These are phyloP conservation scores for Cylindrodendrum hubeiense DNA, from an alignment of 2,329 filamentous ascomycete species.

Conservation along the genomic window DNA sequence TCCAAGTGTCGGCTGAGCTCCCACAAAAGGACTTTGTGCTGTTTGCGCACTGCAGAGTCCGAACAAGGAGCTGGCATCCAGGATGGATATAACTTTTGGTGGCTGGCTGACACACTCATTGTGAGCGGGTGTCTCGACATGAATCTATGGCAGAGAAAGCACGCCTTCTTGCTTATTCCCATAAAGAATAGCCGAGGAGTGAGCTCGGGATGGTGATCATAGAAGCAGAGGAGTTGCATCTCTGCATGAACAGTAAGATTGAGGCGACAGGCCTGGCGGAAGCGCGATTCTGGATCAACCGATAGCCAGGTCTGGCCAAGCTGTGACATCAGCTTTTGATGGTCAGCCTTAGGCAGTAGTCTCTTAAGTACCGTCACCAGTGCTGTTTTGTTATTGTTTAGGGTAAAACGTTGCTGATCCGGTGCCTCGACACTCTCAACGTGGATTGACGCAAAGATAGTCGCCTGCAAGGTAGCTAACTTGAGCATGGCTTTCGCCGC, in stretches of 20 bases:
- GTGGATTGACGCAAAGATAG: conserved; percentile 38
- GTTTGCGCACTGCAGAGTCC: conserved; percentile 12
- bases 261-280: conserved; percentile 37
- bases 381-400: background rate
- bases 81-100: conserved; percentile 49
- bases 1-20: conserved; percentile 7
- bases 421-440: conserved; percentile 31
- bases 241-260: conserved; percentile 47
- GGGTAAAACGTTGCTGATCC: conserved; percentile 3
- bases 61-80: conserved; percentile 46
- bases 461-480: conserved; percentile 39
- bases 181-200: conserved; percentile 42
- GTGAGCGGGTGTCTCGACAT: conserved; percentile 40
- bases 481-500: conserved; percentile 46
- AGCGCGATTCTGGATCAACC: conserved; percentile 5
- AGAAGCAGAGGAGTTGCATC: conserved; percentile 48
- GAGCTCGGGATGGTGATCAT: conserved; percentile 40
- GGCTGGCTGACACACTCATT: conserved; percentile 44
- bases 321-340: conserved; percentile 31
- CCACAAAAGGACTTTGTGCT: conserved; percentile 18
- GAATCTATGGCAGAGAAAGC: conserved; percentile 47
- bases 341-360: background rate
- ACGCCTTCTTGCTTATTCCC: conserved; percentile 50
- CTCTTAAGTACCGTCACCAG: conserved; percentile 2
- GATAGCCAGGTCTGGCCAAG: background rate